Percentiles rank a stretch among this genome's conserved stretches.
phyloP scores from a whole-genome alignment of 1,284 basidiomycete species.

The Agaricales sp. region DNA sequence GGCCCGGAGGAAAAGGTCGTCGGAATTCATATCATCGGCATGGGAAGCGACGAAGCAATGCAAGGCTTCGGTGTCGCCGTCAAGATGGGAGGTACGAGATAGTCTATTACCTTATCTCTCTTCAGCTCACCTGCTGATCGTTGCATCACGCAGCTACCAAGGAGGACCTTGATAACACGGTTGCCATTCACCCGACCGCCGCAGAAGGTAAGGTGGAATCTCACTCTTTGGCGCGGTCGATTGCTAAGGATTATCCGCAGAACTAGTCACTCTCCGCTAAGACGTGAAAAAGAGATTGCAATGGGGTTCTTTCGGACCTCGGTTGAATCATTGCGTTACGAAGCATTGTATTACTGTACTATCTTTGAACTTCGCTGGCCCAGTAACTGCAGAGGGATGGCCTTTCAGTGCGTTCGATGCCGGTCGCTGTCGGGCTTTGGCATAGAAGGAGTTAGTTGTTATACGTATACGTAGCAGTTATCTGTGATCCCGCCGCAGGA shows the following conservation, averaged over 20 bases:
- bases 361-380: too few relatives aligned
- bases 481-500: too few relatives aligned
- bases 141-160: slow-evolving; percentile 48
- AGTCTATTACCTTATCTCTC: not conserved
- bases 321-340: not conserved
- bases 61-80: slow-evolving; percentile 94
- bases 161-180: slow-evolving; percentile 78
- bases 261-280: slow-evolving; percentile 22
- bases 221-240: too few relatives aligned
- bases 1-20: slow-evolving; percentile 92
- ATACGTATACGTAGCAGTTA: too few relatives aligned
- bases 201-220: slow-evolving; percentile 30
- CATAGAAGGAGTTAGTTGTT: too few relatives aligned
- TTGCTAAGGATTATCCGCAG: slow-evolving; percentile 8
- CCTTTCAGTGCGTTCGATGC: too few relatives aligned
- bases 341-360: too few relatives aligned
- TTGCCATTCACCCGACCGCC: slow-evolving; percentile 87
- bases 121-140: slow-evolving; percentile 1
- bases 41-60: slow-evolving; percentile 85
- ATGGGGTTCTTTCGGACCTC: not conserved
- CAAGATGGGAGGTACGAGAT: slow-evolving; percentile 81
- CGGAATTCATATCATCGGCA: slow-evolving; percentile 88
- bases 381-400: too few relatives aligned
- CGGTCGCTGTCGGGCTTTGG: too few relatives aligned
- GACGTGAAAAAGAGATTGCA: not conserved